A percentile compares a stretch with the other conserved stretches of the same genome.
Conservation (phyloP, 129 eudicot genomes). For the Helianthus annuus region HanXRQr2.0-SUNRISE NC_035438.2:28601605-28602104, state of each 20-base stretch:
- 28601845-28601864: background rate
- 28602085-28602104: no score
- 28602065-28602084: no score
- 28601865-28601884: no score
- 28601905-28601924: no score
- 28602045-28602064: no score
- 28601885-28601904: no score
- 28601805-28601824: slow-evolving; percentile 88
- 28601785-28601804: slow-evolving; percentile 88
- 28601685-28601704: slow-evolving; percentile 20
- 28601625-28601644: slow-evolving; percentile 59
- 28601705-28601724: slow-evolving; percentile 85
- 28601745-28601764: slow-evolving; percentile 71
- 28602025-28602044: no score
- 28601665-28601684: background rate
- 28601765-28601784: slow-evolving; percentile 88
- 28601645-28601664: background rate
- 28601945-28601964: no score
- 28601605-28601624: slow-evolving; percentile 85
- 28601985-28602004: no score
- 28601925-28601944: no score
- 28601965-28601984: no score
- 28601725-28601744: slow-evolving; percentile 53
- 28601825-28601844: slow-evolving; percentile 52
- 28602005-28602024: no score